Evolutionary conservation across 2,329 filamentous ascomycete species (phyloP), one percentile per base, ranked within the genome.

Genomic region (Penicillium janthinellum): DNA sequence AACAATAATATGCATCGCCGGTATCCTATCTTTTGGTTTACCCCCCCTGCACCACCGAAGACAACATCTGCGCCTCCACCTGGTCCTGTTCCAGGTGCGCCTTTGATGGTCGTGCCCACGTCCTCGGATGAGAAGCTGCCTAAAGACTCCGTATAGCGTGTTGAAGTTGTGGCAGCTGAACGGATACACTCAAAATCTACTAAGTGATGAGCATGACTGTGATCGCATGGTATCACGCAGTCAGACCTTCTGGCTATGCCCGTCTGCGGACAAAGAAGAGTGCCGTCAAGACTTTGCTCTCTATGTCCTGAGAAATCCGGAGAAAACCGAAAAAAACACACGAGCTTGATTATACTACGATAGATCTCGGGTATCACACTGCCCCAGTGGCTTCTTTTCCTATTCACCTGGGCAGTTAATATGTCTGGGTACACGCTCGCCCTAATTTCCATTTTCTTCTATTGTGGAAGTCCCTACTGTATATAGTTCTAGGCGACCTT

Each of bases 1-100:
- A 75, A 75, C 54, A 75, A 75, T 56, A 75, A 75, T 57, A 47
- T 74, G 28, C 67, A 70, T 10, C 71, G 71, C 5, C 63, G 70
- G 20, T 75, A 74, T 54, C 73, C 72, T 10, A 61, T 67, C 4
- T 71, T 73, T 51, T 75, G 72, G 73, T 67, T 71, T 63, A 63
- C 68, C 10, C 70, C 70, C 8, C 12, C 47, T 1, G 48, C 56
- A 8, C 62, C 63, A 5, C 52, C 64, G 8, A 66, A 66, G 28
- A 28, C 64, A 31, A 54, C 54, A 5, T 47, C 62, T 25, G 42
- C 52, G 20, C 57, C 62, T 12, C 8, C 25, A 1, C 57, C 60
- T 31, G 44, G 25, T 1, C 44, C 44, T 5, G 25, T 17, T 45
- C 20, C 42, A 11, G 22, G 42, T 6, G 56, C 54, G 11, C 45